Percentiles rank a stretch among this genome's conserved stretches.
phyloP scores from a whole-genome alignment of 345 rosid genomes.

The Pugionium cornutum region DNA sequence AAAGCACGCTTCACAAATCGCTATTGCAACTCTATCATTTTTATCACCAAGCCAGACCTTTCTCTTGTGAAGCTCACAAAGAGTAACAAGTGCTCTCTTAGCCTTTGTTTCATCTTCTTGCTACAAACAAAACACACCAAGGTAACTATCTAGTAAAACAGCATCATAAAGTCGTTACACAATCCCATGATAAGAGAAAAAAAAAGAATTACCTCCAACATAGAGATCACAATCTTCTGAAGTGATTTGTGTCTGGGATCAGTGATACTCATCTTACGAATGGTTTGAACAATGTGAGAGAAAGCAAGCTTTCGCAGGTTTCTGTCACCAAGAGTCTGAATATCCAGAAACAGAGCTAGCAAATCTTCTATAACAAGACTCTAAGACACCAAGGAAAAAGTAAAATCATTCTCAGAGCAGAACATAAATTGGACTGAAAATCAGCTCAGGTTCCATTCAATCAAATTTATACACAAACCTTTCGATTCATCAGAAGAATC shows the following conservation, averaged over 20 bases:
- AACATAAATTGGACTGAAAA: not conserved
- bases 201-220: slow-evolving; percentile 61
- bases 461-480: slow-evolving; percentile 43
- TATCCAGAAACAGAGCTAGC: slow-evolving; percentile 75
- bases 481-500: slow-evolving; percentile 66
- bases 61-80: slow-evolving; percentile 77
- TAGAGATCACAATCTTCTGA: slow-evolving; percentile 69
- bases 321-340: slow-evolving; percentile 80
- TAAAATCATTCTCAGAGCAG: slow-evolving; percentile 13
- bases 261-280: slow-evolving; percentile 75
- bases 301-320: slow-evolving; percentile 71
- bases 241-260: slow-evolving; percentile 72
- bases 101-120: slow-evolving; percentile 80
- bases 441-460: not conserved
- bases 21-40: slow-evolving; percentile 87
- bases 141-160: not conserved
- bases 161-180: not conserved
- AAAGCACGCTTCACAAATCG: slow-evolving; percentile 87
- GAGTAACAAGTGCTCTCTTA: slow-evolving; percentile 67
- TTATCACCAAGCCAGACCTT: slow-evolving; percentile 87
- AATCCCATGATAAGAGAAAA: not conserved
- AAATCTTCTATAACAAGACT: slow-evolving; percentile 65
- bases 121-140: slow-evolving; percentile 43
- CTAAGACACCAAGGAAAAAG: slow-evolving; percentile 44
- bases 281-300: slow-evolving; percentile 75